Evolutionary conservation across 148 eudicot genomes (phyloP).

Genomic region (Rhododendron mucronatum): DNA sequence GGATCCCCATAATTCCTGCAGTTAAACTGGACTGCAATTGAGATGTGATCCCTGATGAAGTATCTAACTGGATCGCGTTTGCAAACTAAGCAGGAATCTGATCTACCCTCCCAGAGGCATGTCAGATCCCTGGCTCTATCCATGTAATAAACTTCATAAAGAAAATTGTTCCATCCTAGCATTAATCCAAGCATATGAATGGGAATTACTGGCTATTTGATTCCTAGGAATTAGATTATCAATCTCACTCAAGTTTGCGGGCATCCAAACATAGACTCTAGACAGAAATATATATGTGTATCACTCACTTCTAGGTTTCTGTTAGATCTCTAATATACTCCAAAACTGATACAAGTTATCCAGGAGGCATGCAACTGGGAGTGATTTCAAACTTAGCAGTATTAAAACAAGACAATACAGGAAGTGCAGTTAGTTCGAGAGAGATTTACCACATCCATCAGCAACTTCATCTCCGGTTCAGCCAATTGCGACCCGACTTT

Average conservation of each 20-base stretch:
- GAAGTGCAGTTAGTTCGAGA: background rate
- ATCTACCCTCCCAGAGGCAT: background rate
- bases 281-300: background rate
- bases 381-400: background rate
- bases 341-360: background rate
- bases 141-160: background rate
- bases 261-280: background rate
- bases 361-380: background rate
- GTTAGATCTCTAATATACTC: background rate
- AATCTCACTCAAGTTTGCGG: background rate
- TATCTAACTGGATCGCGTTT: background rate
- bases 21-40: background rate
- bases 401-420: background rate
- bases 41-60: background rate
- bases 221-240: background rate
- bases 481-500: conserved; percentile 86
- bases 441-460: conserved; percentile 85
- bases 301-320: background rate
- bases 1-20: background rate
- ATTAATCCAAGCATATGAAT: background rate
- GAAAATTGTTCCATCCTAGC: background rate
- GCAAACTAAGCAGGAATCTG: background rate
- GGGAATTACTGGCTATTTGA: background rate
- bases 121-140: background rate
- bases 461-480: conserved; percentile 77